A percentile compares a stretch with the other conserved stretches of the same genome.
Evolutionary conservation across 169 alveolate genomes (phyloP).

Genomic region (Plasmodium vivax): DNA sequence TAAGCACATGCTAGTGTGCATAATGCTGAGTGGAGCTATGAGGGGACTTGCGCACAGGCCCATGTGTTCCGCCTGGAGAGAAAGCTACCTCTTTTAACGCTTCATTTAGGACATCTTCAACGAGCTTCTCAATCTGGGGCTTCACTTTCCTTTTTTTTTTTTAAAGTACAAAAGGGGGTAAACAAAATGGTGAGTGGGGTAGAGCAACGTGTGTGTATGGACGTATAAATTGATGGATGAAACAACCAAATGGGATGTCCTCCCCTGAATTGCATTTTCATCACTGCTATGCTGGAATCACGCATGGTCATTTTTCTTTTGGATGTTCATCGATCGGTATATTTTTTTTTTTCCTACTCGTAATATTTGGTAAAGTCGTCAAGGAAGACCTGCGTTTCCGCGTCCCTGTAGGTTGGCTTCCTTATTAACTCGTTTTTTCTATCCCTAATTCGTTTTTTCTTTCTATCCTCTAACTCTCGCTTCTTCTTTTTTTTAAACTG

Average conservation of each 20-base stretch:
- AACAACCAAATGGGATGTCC: not conserved
- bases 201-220: not conserved
- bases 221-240: not conserved
- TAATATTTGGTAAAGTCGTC: slow-evolving; percentile 63
- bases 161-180: not conserved
- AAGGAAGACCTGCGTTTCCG: slow-evolving; percentile 43
- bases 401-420: slow-evolving; percentile 28
- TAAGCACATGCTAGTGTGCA: not conserved
- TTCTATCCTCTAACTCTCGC: slow-evolving; percentile 10
- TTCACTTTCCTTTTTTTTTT: slow-evolving; percentile 38
- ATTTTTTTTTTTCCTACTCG: slow-evolving; percentile 31
- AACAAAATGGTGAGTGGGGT: not conserved
- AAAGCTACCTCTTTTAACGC: slow-evolving; percentile 58
- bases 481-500: slow-evolving; percentile 30
- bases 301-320: not conserved
- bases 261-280: not conserved
- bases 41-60: not conserved
- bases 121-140: slow-evolving; percentile 27
- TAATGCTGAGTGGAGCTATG: not conserved
- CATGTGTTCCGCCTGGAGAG: not conserved
- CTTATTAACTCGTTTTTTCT: slow-evolving; percentile 36
- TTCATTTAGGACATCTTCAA: slow-evolving; percentile 37
- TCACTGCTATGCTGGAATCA: not conserved
- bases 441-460: not conserved
- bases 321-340: not conserved